Evolutionary conservation across 1,139 yeast species (phyloP), one percentile per base, ranked within the genome.

Genomic region (Suhomyces anneliseae): DNA sequence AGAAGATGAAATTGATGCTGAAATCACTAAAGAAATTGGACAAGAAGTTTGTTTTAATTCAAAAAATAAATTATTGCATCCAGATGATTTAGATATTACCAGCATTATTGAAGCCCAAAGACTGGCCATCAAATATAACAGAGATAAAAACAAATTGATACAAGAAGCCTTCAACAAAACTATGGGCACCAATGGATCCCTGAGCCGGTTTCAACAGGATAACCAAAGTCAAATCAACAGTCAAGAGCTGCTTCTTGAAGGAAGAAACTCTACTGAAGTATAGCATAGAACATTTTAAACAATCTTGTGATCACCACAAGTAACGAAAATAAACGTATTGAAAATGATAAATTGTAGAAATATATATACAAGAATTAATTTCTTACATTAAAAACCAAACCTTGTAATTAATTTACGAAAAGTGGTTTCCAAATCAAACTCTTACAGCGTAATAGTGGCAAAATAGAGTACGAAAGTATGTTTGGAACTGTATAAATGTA

Each of bases 31-130:
- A 50, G 81, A 76, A 51, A 66, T 74, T 24, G 64, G 69, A 6
- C 72, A 66, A 26, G 82, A 77, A 55, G 70, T 77, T 36, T 54
- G 65, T 26, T 76, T 74, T 57, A 75, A 77, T 57, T 64, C 78
- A 12, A 58, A 62, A 27, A 64, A 64, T 44, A 72, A 70, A 43
- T 52, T 71, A 26, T 54, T 56, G 7, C 68, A 72, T 40, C 69
- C 72, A 9, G 70, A 69, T 31, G 78, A 78, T 49, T 61, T 74
- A 42, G 78, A 76, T 50, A 71, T 78, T n/a, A 55, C 57, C 31
- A 61, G 69, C 44, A 70, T 75, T 36, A 68, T 78, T 9, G 62
- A 62, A 36, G 81, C 82, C 2, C 83, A 79, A 54, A 63, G 66
- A 40, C 65, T 64, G 34, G 81, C 81, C 5, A 72, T 76, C 34